Conservation (phyloP, 306 rosid genomes). For the Styphnolobium japonicum region DNA sequence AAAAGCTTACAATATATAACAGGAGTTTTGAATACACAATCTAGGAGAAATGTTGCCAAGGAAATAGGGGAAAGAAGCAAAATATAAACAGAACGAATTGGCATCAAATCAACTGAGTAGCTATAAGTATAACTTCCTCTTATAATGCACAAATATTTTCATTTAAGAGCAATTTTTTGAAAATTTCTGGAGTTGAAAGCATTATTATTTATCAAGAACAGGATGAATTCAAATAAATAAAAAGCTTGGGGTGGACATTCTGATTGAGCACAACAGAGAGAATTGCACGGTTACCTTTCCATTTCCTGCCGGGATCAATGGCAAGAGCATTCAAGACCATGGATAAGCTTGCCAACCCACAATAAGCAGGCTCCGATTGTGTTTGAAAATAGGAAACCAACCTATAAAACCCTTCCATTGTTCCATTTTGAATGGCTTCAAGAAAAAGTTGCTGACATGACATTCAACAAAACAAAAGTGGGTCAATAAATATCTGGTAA, state of each 20-base stretch:
- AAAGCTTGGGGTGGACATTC: background rate
- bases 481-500: background rate
- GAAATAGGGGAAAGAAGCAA: background rate
- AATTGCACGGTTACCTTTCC: slow-evolving; percentile 69
- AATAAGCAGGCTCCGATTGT: slow-evolving; percentile 87
- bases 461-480: background rate
- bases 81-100: background rate
- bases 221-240: background rate
- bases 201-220: background rate
- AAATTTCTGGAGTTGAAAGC: background rate
- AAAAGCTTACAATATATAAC: background rate
- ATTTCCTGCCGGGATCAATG: slow-evolving; percentile 92
- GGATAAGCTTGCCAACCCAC: slow-evolving; percentile 91
- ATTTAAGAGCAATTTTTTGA: no score
- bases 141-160: background rate
- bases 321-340: slow-evolving; percentile 94
- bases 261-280: background rate
- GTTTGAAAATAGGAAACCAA: slow-evolving; percentile 84
- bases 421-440: slow-evolving; percentile 74
- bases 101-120: background rate
- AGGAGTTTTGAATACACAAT: background rate
- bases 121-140: background rate
- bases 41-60: background rate
- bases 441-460: slow-evolving; percentile 66
- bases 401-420: slow-evolving; percentile 86